These are phyloP conservation scores for Lichtheimia ornata DNA, from an alignment of 371 early-diverging fungal genomes.

Conservation along the genomic window DNA sequence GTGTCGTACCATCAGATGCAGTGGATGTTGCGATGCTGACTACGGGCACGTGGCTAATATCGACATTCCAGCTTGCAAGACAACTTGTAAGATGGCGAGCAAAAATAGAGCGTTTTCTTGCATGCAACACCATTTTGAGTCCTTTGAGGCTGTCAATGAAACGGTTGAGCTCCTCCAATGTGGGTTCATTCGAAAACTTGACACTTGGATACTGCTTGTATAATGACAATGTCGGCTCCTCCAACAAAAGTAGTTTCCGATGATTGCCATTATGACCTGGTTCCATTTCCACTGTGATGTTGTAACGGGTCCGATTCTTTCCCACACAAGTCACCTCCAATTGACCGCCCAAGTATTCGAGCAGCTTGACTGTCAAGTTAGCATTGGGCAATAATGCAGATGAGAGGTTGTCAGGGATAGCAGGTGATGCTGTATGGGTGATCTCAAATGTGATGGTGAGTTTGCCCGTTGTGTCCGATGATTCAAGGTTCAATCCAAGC, in stretches of 20 bases:
- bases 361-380: slow-evolving; percentile 52
- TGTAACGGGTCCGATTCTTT: slow-evolving; percentile 37
- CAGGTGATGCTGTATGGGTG: slow-evolving; percentile 45
- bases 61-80: slow-evolving; percentile 60
- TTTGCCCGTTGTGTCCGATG: slow-evolving; percentile 24
- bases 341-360: slow-evolving; percentile 49
- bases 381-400: slow-evolving; percentile 44
- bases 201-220: slow-evolving; percentile 28
- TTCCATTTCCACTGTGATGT: slow-evolving; percentile 38
- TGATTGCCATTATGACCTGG: slow-evolving; percentile 26
- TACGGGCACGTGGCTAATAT: slow-evolving; percentile 55
- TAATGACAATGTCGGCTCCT: slow-evolving; percentile 14
- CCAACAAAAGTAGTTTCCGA: slow-evolving; percentile 12
- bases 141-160: slow-evolving; percentile 56
- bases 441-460: slow-evolving; percentile 52
- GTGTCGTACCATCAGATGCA: not conserved
- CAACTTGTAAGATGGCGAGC: slow-evolving; percentile 61
- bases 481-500: slow-evolving; percentile 47
- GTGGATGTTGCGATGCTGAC: slow-evolving; percentile 2
- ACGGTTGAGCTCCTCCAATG: slow-evolving; percentile 44
- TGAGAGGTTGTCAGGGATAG: slow-evolving; percentile 26
- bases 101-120: slow-evolving; percentile 58
- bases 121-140: slow-evolving; percentile 53
- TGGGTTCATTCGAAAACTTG: slow-evolving; percentile 57
- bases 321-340: slow-evolving; percentile 43